These are phyloP conservation scores for Immersiella caudata DNA, from an alignment of 495 filamentous ascomycete genomes.

Conservation along the genomic window DNA sequence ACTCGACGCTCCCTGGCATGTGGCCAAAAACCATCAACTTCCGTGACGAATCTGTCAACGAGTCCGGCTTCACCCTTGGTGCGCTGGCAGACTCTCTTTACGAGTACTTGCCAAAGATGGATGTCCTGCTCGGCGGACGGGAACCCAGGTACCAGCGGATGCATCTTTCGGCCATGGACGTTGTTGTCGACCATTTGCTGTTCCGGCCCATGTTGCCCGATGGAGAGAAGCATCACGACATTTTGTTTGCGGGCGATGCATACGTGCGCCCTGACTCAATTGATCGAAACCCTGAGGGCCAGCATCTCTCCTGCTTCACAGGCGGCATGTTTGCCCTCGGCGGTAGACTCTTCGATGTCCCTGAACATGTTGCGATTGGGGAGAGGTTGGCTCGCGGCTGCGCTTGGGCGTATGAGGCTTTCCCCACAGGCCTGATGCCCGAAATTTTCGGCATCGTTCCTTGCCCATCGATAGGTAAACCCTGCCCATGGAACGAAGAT, in stretches of 20 bases:
- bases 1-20: slow-evolving; percentile 68
- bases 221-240: slow-evolving; percentile 49
- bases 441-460: slow-evolving; percentile 65
- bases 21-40: slow-evolving; percentile 46
- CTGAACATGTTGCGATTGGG: slow-evolving; percentile 72
- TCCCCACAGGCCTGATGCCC: slow-evolving; percentile 83
- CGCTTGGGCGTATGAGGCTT: slow-evolving; percentile 81
- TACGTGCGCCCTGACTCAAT: slow-evolving; percentile 21
- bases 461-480: slow-evolving; percentile 49
- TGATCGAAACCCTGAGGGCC: slow-evolving; percentile 39
- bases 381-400: slow-evolving; percentile 81
- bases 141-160: slow-evolving; percentile 41
- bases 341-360: slow-evolving; percentile 69
- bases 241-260: slow-evolving; percentile 62
- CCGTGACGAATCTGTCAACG: slow-evolving; percentile 32
- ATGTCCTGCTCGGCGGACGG: slow-evolving; percentile 42
- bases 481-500: slow-evolving; percentile 42
- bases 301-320: slow-evolving; percentile 68
- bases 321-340: slow-evolving; percentile 90
- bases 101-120: slow-evolving; percentile 81
- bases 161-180: slow-evolving; percentile 59
- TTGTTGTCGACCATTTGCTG: slow-evolving; percentile 64
- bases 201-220: slow-evolving; percentile 64
- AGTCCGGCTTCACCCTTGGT: slow-evolving; percentile 66
- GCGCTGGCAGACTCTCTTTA: slow-evolving; percentile 82